Conservation (phyloP, 805 yeast species). For the Suhomyces sp. region DNA sequence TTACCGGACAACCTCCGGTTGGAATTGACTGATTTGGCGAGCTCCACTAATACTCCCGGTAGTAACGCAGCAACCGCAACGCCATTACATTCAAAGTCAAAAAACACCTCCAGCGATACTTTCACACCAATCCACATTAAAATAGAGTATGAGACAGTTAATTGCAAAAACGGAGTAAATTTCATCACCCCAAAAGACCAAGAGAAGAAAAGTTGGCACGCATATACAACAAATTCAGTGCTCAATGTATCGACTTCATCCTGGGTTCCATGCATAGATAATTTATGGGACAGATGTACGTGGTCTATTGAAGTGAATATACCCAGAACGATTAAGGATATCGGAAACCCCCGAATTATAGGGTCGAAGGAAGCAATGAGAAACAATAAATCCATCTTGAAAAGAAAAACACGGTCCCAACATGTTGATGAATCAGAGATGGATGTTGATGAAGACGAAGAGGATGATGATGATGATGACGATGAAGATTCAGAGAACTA, state of each 20-base stretch:
- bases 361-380: slow-evolving; percentile 31
- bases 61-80: slow-evolving; percentile 31
- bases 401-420: slow-evolving; percentile 11
- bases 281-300: slow-evolving; percentile 80
- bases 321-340: slow-evolving; percentile 76
- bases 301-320: slow-evolving; percentile 90
- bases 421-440: slow-evolving; percentile 10
- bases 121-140: slow-evolving; percentile 74
- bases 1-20: slow-evolving; percentile 69
- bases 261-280: slow-evolving; percentile 98
- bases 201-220: slow-evolving; percentile 66
- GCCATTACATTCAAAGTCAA: slow-evolving; percentile 34
- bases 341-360: slow-evolving; percentile 49
- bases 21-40: slow-evolving; percentile 55
- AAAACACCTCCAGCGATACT: slow-evolving; percentile 33
- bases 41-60: slow-evolving; percentile 29
- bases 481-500: slow-evolving; percentile 45
- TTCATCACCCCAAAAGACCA: slow-evolving; percentile 65
- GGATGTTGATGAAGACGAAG: slow-evolving; percentile 16
- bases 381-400: slow-evolving; percentile 4
- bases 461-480: slow-evolving; percentile 43
- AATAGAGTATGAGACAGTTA: slow-evolving; percentile 62
- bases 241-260: slow-evolving; percentile 80
- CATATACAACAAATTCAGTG: slow-evolving; percentile 79
- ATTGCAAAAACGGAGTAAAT: slow-evolving; percentile 71